Percentiles rank a stretch among this genome's conserved stretches.
phyloP scores from a whole-genome alignment of 441 rosid species.

The Arabidopsis lyrata region DNA sequence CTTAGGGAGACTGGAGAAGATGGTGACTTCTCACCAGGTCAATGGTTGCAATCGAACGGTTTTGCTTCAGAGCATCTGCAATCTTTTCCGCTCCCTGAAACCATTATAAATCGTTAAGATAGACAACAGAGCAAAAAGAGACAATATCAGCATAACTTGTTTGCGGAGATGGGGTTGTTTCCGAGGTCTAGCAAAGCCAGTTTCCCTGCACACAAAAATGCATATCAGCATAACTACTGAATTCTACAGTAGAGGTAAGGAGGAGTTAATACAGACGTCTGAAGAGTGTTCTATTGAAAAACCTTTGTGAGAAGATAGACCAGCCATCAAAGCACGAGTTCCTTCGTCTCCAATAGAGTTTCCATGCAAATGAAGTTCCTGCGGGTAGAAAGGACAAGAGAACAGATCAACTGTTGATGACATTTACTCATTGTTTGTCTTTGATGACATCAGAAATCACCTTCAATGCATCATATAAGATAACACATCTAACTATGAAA shows the following conservation, averaged over 20 bases:
- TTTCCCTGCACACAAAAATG: slow-evolving; percentile 61
- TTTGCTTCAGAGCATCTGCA: slow-evolving; percentile 86
- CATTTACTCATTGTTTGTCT: slow-evolving; percentile 7
- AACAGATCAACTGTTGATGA: slow-evolving; percentile 18
- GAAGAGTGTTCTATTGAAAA: slow-evolving; percentile 13
- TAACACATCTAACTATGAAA: slow-evolving; percentile 6
- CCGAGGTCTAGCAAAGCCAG: slow-evolving; percentile 86
- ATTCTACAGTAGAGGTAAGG: slow-evolving; percentile 5
- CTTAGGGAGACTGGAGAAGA: slow-evolving; percentile 18
- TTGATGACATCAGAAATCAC: slow-evolving; percentile 1
- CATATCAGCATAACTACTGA: slow-evolving; percentile 29
- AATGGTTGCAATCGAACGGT: slow-evolving; percentile 71
- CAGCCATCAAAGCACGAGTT: slow-evolving; percentile 73
- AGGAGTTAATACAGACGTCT: slow-evolving; percentile 13
- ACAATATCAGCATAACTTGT: background rate
- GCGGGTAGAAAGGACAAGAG: slow-evolving; percentile 35
- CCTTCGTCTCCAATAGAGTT: slow-evolving; percentile 98
- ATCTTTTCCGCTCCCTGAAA: slow-evolving; percentile 84
- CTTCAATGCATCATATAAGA: slow-evolving; percentile 10
- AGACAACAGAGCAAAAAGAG: background rate
- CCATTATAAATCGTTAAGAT: slow-evolving; percentile 18
- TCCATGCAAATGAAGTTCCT: slow-evolving; percentile 98
- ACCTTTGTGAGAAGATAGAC: slow-evolving; percentile 92
- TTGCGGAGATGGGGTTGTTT: slow-evolving; percentile 84
- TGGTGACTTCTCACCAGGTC: slow-evolving; percentile 73